Evolutionary conservation across 2,329 filamentous ascomycete species (phyloP).

Genomic region (Nigrospora sphaerica): DNA sequence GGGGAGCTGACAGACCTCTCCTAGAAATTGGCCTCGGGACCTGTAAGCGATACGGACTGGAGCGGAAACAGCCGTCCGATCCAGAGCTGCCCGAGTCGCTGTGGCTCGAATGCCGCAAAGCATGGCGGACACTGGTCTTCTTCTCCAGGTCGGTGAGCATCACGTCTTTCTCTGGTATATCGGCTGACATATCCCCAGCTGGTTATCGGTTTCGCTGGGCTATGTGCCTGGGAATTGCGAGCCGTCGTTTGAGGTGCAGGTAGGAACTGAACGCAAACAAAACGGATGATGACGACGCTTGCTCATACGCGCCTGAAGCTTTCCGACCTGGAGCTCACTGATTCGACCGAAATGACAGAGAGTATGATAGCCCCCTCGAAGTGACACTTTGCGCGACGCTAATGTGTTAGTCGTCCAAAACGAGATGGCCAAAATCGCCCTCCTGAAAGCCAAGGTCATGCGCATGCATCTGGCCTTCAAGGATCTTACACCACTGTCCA

Average conservation of each 20-base stretch:
- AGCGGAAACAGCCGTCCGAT: conserved; percentile 3
- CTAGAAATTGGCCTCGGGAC: conserved; percentile 16
- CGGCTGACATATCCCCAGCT: conserved; percentile 8
- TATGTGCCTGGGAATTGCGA: conserved; percentile 18
- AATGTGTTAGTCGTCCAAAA: conserved; percentile 15
- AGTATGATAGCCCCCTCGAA: conserved; percentile 7
- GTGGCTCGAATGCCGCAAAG: conserved; percentile 15
- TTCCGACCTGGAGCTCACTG: conserved; percentile 12
- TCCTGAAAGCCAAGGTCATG: conserved; percentile 21
- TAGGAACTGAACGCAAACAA: background rate
- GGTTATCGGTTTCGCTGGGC: conserved; percentile 21
- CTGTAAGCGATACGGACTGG: conserved; percentile 12
- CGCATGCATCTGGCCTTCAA: conserved; percentile 19
- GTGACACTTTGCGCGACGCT: no score
- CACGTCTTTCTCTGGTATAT: background rate
- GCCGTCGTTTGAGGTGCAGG: conserved; percentile 8
- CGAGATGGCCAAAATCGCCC: conserved; percentile 19
- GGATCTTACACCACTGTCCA: conserved; percentile 14
- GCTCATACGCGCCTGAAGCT: conserved; percentile 7
- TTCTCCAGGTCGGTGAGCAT: conserved; percentile 13
- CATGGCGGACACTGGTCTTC: conserved; percentile 22
- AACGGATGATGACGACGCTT: background rate
- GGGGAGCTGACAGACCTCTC: background rate
- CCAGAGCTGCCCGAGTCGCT: conserved; percentile 2
- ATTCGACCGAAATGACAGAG: conserved; percentile 11